A percentile compares a stretch with the other conserved stretches of the same genome.
Conservation (phyloP, 2,329 filamentous ascomycete genomes). For the Periconia macrospinosa region DNA sequence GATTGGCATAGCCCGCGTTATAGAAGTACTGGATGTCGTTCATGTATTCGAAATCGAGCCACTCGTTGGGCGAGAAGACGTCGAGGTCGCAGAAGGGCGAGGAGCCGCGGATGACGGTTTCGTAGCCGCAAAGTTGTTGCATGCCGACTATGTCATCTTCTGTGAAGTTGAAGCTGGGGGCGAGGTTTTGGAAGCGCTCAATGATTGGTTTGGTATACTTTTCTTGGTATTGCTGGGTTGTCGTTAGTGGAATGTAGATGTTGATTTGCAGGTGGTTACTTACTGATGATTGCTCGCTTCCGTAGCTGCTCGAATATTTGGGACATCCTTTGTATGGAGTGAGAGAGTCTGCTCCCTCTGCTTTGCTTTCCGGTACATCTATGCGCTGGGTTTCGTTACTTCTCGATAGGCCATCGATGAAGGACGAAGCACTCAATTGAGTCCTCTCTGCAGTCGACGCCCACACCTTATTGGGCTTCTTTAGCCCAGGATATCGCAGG, state of each 20-base stretch:
- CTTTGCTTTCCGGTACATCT: conserved; percentile 58
- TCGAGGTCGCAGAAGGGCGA: conserved; percentile 64
- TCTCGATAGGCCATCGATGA: conserved; percentile 59
- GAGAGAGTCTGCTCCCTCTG: conserved; percentile 61
- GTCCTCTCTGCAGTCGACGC: conserved; percentile 66
- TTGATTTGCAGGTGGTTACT: conserved; percentile 1
- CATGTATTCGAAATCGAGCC: conserved; percentile 68
- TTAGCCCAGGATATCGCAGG: conserved; percentile 60
- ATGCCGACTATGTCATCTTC: conserved; percentile 65
- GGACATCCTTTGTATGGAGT: conserved; percentile 69
- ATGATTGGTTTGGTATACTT: conserved; percentile 64
- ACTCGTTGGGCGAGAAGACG: conserved; percentile 63
- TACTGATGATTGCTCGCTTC: conserved; percentile 57
- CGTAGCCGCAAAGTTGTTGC: conserved; percentile 68
- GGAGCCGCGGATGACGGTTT: conserved; percentile 64
- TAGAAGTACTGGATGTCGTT: conserved; percentile 67
- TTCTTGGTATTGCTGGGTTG: conserved; percentile 48
- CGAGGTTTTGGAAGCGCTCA: conserved; percentile 57
- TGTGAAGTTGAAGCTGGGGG: conserved; percentile 65
- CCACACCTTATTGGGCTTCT: conserved; percentile 60
- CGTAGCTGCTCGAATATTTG: conserved; percentile 61
- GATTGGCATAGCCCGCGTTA: conserved; percentile 66
- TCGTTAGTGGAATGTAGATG: background rate
- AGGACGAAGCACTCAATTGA: conserved; percentile 58
- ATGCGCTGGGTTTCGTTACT: conserved; percentile 59